These are phyloP conservation scores for Prototheca wickerhamii DNA, from an alignment of 163 green algal genomes.

Conservation along the genomic window DNA sequence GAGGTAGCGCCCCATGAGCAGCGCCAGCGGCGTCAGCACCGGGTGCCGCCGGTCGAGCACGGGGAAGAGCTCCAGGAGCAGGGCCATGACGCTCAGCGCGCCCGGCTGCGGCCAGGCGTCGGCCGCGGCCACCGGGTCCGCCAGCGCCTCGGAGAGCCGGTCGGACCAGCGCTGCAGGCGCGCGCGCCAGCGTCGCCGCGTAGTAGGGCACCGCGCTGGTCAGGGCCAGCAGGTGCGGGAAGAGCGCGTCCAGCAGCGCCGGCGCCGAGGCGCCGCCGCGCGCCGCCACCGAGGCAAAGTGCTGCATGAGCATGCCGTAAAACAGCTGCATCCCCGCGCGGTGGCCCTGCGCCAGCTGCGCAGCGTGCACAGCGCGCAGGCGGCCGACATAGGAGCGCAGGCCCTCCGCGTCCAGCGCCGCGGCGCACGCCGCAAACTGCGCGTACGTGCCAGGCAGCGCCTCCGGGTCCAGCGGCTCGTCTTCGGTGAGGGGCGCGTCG, in stretches of 20 bases:
- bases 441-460: conserved; percentile 29
- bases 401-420: conserved; percentile 36
- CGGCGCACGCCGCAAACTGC: conserved; percentile 52
- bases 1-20: conserved; percentile 49
- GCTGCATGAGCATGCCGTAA: conserved; percentile 63
- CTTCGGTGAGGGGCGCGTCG: too few species aligned
- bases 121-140: conserved; percentile 4
- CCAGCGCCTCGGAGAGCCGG: conserved; percentile 27
- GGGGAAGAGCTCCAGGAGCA: conserved; percentile 75
- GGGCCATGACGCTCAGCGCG: conserved; percentile 50
- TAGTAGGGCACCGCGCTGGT: conserved; percentile 70
- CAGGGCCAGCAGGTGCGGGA: conserved; percentile 53
- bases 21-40: conserved; percentile 59
- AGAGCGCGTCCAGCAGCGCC: conserved; percentile 62
- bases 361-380: conserved; percentile 73
- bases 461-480: too few species aligned
- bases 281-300: conserved; percentile 68
- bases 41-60: conserved; percentile 71
- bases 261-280: conserved; percentile 26
- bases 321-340: conserved; percentile 48
- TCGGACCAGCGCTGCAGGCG: conserved; percentile 56
- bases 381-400: conserved; percentile 51
- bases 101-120: conserved; percentile 61
- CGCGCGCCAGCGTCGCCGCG: conserved; percentile 69
- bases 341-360: conserved; percentile 54